Conservation (phyloP, 257 asterid genomes). For the Nicotiana tomentosiformis region DNA sequence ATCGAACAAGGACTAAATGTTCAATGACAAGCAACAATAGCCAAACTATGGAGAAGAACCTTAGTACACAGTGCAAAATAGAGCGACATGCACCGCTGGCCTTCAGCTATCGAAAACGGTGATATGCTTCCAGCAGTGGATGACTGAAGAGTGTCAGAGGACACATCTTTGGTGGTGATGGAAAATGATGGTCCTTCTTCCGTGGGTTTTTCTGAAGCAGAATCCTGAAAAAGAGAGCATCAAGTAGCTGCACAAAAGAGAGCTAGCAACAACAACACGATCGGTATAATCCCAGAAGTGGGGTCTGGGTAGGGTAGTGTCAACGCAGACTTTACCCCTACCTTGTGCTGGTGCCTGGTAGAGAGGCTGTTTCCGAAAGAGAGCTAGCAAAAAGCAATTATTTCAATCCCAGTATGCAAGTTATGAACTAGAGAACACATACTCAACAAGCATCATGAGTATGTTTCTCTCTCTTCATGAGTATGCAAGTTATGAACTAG, state of each 20-base stretch:
- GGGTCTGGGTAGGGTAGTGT: too few relatives aligned
- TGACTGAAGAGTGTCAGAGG: conserved; percentile 37
- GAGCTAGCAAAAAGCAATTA: not conserved
- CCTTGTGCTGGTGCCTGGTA: too few relatives aligned
- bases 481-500: not conserved
- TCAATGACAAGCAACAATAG: conserved; percentile 13
- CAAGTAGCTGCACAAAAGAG: conserved; percentile 11
- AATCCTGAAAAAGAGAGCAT: conserved; percentile 40
- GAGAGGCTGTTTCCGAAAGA: not conserved
- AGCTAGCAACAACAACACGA: not conserved
- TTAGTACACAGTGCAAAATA: conserved; percentile 96
- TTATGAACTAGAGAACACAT: not conserved
- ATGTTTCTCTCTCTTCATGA: not conserved
- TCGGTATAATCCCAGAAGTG: too few relatives aligned
- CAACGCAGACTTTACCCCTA: too few relatives aligned
- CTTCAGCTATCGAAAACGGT: conserved; percentile 54
- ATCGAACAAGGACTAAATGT: not conserved
- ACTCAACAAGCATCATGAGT: not conserved
- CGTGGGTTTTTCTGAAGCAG: conserved; percentile 28
- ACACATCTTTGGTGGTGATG: conserved; percentile 30
- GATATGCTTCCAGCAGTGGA: conserved; percentile 51
- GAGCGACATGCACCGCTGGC: conserved; percentile 79
- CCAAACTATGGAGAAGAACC: conserved; percentile 32
- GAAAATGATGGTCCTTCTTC: conserved; percentile 37
- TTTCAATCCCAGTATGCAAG: conserved; percentile 2